A percentile compares a stretch with the other conserved stretches of the same genome.
phyloP scores from a whole-genome alignment of 1,139 yeast species.

The Saccharomyces uvarum region DNA sequence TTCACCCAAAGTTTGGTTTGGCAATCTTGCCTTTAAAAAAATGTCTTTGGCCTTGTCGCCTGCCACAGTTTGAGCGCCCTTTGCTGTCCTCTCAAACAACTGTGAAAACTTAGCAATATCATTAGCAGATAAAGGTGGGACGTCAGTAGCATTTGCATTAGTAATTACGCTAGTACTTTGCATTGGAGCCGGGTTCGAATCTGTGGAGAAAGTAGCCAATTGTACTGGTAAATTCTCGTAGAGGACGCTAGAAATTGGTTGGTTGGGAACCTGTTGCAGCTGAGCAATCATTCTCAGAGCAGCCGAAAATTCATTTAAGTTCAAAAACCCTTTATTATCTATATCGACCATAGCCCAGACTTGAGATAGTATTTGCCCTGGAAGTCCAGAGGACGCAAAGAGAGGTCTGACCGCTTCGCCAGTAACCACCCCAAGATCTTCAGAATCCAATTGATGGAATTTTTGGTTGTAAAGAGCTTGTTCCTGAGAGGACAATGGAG shows the following conservation, averaged over 20 bases:
- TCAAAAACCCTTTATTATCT: constrained; percentile 75
- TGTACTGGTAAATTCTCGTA: constrained; percentile 23
- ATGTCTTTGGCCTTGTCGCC: constrained; percentile 80
- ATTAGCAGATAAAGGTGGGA: constrained; percentile 56
- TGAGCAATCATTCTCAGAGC: constrained; percentile 89
- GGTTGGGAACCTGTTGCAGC: constrained; percentile 44
- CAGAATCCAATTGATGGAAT: constrained; percentile 74
- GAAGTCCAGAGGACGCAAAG: constrained; percentile 78
- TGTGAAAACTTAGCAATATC: constrained; percentile 69
- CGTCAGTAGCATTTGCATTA: constrained; percentile 21
- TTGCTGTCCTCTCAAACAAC: constrained; percentile 57
- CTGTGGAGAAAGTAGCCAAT: constrained; percentile 22
- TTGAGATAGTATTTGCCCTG: constrained; percentile 73
- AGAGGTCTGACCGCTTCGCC: constrained; percentile 86
- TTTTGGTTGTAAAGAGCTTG: constrained; percentile 62
- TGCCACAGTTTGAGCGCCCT: constrained; percentile 43
- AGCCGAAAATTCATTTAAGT: constrained; percentile 71
- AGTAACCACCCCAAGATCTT: constrained; percentile 71
- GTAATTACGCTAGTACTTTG: constrained; percentile 24
- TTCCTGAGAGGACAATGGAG: constrained; percentile 68
- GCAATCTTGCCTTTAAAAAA: constrained; percentile 79
- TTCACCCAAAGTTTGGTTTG: constrained; percentile 68
- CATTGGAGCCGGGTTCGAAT: constrained; percentile 39
- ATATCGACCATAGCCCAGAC: constrained; percentile 91
- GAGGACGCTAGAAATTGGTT: constrained; percentile 20